Percentiles rank a stretch among this genome's conserved stretches.
phyloP scores from a whole-genome alignment of 2,329 filamentous ascomycete genomes.

The Colletotrichum siamense region DNA sequence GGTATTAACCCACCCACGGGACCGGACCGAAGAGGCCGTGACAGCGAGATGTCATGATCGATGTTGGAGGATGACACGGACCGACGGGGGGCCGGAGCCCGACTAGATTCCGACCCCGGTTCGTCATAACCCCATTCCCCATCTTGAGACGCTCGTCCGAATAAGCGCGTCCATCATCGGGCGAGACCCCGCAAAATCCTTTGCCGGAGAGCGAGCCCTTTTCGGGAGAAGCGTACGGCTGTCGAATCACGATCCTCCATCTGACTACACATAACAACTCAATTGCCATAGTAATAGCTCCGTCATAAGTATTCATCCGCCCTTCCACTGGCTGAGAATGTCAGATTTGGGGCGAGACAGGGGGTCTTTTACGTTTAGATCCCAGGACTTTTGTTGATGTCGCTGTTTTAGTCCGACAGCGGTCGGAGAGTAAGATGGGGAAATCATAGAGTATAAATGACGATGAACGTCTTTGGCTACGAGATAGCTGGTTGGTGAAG shows the following conservation, averaged over 20 bases:
- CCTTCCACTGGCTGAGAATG: not conserved
- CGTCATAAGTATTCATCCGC: not conserved
- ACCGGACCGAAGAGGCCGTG: not conserved
- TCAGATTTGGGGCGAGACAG: not conserved
- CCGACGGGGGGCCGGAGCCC: not conserved
- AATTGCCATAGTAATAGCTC: not conserved
- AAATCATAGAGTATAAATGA: not conserved
- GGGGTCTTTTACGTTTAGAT: not conserved
- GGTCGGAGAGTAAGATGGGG: not conserved
- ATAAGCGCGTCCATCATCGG: not conserved
- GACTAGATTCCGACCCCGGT: not conserved
- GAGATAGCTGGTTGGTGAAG: rapidly evolving
- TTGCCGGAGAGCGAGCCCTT: not conserved
- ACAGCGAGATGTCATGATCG: too few species aligned
- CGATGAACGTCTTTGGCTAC: rapidly evolving
- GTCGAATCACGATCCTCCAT: not conserved
- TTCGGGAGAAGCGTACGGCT: not conserved
- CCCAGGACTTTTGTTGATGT: not conserved
- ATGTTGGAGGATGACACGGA: not conserved
- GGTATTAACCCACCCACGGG: not conserved
- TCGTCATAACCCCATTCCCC: not conserved
- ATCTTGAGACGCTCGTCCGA: not conserved
- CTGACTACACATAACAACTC: rapidly evolving
- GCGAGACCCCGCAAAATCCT: not conserved
- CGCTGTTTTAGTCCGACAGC: not conserved